A percentile compares a stretch with the other conserved stretches of the same genome.
Evolutionary conservation across 2,329 filamentous ascomycete genomes (phyloP).

Genomic region (Penicillium sp.): DNA sequence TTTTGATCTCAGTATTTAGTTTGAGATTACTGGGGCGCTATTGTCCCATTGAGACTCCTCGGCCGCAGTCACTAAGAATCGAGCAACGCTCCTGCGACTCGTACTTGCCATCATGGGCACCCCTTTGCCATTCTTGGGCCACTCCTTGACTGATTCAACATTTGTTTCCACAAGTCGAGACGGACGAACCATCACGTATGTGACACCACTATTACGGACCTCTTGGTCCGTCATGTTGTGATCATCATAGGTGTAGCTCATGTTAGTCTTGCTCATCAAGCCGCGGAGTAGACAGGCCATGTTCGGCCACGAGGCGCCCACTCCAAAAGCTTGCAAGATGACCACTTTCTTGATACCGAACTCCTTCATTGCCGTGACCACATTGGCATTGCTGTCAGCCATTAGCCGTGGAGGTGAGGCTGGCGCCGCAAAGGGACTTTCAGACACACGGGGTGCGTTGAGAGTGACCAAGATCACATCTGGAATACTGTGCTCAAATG

Average conservation of each 20-base stretch:
- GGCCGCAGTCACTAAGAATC: slow-evolving; percentile 42
- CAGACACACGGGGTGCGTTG: slow-evolving; percentile 41
- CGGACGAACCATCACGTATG: slow-evolving; percentile 44
- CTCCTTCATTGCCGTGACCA: slow-evolving; percentile 35
- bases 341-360: slow-evolving; percentile 40
- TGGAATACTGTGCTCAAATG: slow-evolving; percentile 10
- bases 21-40: slow-evolving; percentile 44
- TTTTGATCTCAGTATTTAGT: slow-evolving; percentile 21
- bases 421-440: slow-evolving; percentile 45
- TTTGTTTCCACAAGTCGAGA: slow-evolving; percentile 40
- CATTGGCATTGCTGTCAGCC: slow-evolving; percentile 38
- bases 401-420: slow-evolving; percentile 45
- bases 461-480: slow-evolving; percentile 47
- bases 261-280: slow-evolving; percentile 45
- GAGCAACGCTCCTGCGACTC: slow-evolving; percentile 40
- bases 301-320: slow-evolving; percentile 41
- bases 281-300: slow-evolving; percentile 40
- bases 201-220: slow-evolving; percentile 31
- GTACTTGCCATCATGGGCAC: slow-evolving; percentile 37
- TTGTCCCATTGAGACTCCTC: slow-evolving; percentile 41
- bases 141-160: slow-evolving; percentile 33
- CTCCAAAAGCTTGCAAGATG: slow-evolving; percentile 48
- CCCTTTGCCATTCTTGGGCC: slow-evolving; percentile 40
- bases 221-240: slow-evolving; percentile 44
- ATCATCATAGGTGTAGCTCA: slow-evolving; percentile 44